These are phyloP conservation scores for Fusarium aywerte DNA, from an alignment of 2,329 filamentous ascomycete species.

Conservation along the genomic window DNA sequence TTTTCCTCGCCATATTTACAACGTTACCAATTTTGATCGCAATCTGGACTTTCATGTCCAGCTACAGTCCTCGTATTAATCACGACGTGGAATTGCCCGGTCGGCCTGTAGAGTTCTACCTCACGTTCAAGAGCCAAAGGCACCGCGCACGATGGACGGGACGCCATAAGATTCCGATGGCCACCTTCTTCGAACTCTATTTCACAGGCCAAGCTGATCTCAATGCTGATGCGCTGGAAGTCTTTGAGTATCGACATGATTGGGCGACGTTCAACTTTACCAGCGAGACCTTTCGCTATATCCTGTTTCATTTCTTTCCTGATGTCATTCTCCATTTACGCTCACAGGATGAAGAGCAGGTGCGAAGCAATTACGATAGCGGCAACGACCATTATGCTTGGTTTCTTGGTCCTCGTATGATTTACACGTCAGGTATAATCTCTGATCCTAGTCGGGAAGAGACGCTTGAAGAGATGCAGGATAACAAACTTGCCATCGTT, in stretches of 20 bases:
- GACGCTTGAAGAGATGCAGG: conserved; percentile 91
- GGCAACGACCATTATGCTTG: conserved; percentile 97
- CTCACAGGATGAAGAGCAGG: conserved; percentile 94
- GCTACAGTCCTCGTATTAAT: conserved; percentile 84
- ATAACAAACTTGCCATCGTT: conserved; percentile 93
- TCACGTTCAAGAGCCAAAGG: conserved; percentile 73
- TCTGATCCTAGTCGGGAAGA: conserved; percentile 86
- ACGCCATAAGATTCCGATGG: conserved; percentile 81
- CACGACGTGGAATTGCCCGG: conserved; percentile 88
- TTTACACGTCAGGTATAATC: conserved; percentile 94
- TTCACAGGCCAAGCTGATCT: conserved; percentile 91
- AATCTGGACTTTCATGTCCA: conserved; percentile 83
- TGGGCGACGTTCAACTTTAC: conserved; percentile 95
- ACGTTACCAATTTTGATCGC: conserved; percentile 78
- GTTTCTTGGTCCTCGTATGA: conserved; percentile 97
- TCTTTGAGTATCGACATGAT: conserved; percentile 91
- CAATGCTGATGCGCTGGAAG: conserved; percentile 87
- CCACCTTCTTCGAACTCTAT: conserved; percentile 96
- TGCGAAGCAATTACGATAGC: conserved; percentile 93
- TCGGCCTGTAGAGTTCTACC: conserved; percentile 86
- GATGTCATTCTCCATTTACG: conserved; percentile 90
- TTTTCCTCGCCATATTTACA: conserved; percentile 83
- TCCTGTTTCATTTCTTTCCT: conserved; percentile 83
- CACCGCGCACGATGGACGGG: conserved; percentile 73
- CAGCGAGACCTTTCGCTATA: conserved; percentile 80